Evolutionary conservation across 371 early-diverging fungal species (phyloP), one percentile per base, ranked within the genome.

Genomic region (Mucor plumbeus): DNA sequence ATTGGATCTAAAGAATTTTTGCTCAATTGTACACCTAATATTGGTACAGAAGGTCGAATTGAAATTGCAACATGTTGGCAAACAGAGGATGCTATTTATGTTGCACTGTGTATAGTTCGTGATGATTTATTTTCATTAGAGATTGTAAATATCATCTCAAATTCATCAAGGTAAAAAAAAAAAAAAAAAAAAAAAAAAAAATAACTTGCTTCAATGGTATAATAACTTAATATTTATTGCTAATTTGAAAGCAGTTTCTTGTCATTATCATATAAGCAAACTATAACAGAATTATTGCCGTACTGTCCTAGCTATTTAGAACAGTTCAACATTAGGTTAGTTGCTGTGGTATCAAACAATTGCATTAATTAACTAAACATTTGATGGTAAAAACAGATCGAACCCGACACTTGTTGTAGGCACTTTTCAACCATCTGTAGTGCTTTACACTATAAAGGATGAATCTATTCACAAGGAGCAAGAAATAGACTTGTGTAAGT

Each of bases 401-500:
- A 21, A 40, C 7, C 50, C 65, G 11, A 21, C 64, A 7, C 58
- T 75, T 36, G 36, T 48, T 1, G 19, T 72, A 15, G 72, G 75
- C 11, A 61, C 75, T 7, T 75, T 63, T 48, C 43, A 63, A 1
- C 39, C 65, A 10, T 57, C 63, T 11, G 6, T 72, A 15, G 9
- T 64, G 0, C 43, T 75, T 17, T 75, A 58, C n/a, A 31, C 26
- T 0, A 33, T 71, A 8, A 21, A 75, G 17, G 26, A 56, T 21
- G 15, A 44, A 4, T 19, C 15, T 44, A 41, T 75, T 36, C 21
- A 57, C 8, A 7, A 35, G 7, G 36, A 48, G 4, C 69, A 75
- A 48, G 39, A 61, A 17, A n/a, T 68, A 17, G 64, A 68, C 39
- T 35, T 72, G 53, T 50, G 75, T 69, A 69, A 61, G 21, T 60